phyloP scores from a whole-genome alignment of 1,139 yeast genomes.

The Tardiomyces digboiensis region DNA sequence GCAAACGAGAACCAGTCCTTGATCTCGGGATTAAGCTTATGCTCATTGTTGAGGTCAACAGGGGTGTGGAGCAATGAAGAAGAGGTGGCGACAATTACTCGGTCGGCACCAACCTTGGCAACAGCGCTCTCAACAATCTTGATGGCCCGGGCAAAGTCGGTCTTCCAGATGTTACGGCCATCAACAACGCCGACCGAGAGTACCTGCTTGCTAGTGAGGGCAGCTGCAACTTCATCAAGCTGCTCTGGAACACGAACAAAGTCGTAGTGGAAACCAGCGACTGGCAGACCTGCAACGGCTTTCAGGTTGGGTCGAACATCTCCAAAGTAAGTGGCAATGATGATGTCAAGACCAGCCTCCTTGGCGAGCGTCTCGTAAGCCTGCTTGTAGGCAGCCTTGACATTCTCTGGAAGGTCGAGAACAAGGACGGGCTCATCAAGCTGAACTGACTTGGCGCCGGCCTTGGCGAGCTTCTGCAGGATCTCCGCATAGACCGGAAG shows the following conservation, averaged over 20 bases:
- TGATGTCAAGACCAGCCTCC: slow-evolving; percentile 65
- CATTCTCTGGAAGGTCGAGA: slow-evolving; percentile 79
- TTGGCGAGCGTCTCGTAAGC: slow-evolving; percentile 68
- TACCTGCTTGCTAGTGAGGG: slow-evolving; percentile 58
- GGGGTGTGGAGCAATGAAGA: slow-evolving; percentile 98
- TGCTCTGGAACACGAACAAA: slow-evolving; percentile 96
- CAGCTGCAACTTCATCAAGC: slow-evolving; percentile 63
- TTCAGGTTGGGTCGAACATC: slow-evolving; percentile 94
- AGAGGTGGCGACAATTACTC: slow-evolving; percentile 88
- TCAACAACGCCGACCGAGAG: slow-evolving; percentile 96
- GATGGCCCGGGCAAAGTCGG: slow-evolving; percentile 82
- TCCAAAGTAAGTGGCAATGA: slow-evolving; percentile 92
- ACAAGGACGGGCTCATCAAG: slow-evolving; percentile 97
- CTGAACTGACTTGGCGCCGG: slow-evolving; percentile 95
- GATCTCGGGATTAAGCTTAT: slow-evolving; percentile 80
- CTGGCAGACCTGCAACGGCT: slow-evolving; percentile 85
- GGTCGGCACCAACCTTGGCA: slow-evolving; percentile 76
- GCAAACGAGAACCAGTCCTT: slow-evolving; percentile 99
- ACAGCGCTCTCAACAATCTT: slow-evolving; percentile 74
- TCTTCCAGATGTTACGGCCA: slow-evolving; percentile 99
- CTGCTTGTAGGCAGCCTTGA: slow-evolving; percentile 76
- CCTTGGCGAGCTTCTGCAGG: slow-evolving; percentile 76
- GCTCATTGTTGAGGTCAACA: slow-evolving; percentile 87
- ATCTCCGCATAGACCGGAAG: slow-evolving; percentile 90
- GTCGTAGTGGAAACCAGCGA: slow-evolving; percentile 94